Evolutionary conservation across 306 rosid genomes (phyloP).

Genomic region (Prinsepia uniflora): DNA sequence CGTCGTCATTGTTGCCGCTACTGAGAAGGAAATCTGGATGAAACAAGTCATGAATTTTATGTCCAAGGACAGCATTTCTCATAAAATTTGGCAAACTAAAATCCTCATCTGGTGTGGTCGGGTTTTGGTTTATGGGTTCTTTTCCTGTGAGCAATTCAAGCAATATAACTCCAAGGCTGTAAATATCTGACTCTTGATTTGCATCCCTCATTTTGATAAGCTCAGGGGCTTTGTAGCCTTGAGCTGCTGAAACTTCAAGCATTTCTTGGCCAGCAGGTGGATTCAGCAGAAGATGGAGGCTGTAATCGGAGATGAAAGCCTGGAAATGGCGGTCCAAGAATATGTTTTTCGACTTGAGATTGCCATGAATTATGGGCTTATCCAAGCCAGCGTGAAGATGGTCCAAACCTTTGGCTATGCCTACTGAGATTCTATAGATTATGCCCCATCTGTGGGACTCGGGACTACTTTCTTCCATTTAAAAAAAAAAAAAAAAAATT

Average conservation of each 20-base stretch:
- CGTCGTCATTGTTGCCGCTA: constrained; percentile 31
- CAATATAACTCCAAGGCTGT: constrained; percentile 72
- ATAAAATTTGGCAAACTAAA: constrained; percentile 76
- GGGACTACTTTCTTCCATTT: constrained; percentile 49
- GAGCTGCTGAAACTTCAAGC: constrained; percentile 68
- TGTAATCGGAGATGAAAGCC: constrained; percentile 67
- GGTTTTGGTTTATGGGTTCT: constrained; percentile 66
- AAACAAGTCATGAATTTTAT: constrained; percentile 66
- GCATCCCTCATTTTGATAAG: constrained; percentile 84
- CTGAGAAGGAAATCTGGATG: constrained; percentile 65
- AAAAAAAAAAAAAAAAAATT: constrained; percentile 19
- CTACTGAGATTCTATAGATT: constrained; percentile 54
- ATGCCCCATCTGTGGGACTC: constrained; percentile 69
- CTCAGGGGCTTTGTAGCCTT: constrained; percentile 90
- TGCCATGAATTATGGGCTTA: constrained; percentile 74
- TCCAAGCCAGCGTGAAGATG: constrained; percentile 68
- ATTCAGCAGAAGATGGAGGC: constrained; percentile 71
- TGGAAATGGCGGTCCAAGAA: constrained; percentile 57
- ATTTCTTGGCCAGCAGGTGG: constrained; percentile 78
- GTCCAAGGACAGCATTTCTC: constrained; percentile 73
- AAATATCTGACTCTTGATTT: constrained; percentile 59
- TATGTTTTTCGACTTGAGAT: constrained; percentile 78
- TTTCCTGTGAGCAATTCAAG: constrained; percentile 81
- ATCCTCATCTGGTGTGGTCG: constrained; percentile 76
- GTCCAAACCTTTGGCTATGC: constrained; percentile 73